A percentile compares a stretch with the other conserved stretches of the same genome.
phyloP scores from a whole-genome alignment of 2,329 filamentous ascomycete genomes.

The Exophiala sideris region DNA sequence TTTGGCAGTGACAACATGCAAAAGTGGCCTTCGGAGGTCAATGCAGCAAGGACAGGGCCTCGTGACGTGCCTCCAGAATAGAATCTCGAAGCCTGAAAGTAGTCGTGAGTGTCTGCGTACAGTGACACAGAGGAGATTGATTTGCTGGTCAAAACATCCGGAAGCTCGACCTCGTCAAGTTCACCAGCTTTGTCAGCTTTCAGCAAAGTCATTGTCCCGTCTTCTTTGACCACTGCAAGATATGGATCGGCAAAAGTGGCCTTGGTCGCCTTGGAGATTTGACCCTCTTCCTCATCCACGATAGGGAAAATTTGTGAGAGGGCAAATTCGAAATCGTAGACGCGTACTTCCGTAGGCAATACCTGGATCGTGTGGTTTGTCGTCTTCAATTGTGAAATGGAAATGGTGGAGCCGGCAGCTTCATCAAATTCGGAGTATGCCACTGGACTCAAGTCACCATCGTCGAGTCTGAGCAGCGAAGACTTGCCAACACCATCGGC shows the following conservation, averaged over 20 bases:
- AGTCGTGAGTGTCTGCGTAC: slow-evolving; percentile 64
- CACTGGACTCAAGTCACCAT: slow-evolving; percentile 69
- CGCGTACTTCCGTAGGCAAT: slow-evolving; percentile 78
- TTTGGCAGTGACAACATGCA: slow-evolving; percentile 76
- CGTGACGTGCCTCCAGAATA: slow-evolving; percentile 26
- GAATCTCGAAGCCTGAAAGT: slow-evolving; percentile 54
- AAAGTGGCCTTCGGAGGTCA: slow-evolving; percentile 64
- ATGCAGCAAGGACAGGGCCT: slow-evolving; percentile 63
- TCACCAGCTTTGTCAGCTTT: slow-evolving; percentile 79
- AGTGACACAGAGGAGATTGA: slow-evolving; percentile 83
- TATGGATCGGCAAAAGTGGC: slow-evolving; percentile 86
- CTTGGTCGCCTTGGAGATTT: slow-evolving; percentile 68
- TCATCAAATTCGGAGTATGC: slow-evolving; percentile 87
- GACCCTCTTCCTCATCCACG: slow-evolving; percentile 83
- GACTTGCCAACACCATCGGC: slow-evolving; percentile 70
- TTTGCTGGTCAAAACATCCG: slow-evolving; percentile 56
- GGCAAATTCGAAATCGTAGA: slow-evolving; percentile 85
- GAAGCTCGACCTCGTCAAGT: slow-evolving; percentile 73
- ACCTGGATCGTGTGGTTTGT: slow-evolving; percentile 83
- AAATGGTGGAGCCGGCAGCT: slow-evolving; percentile 79
- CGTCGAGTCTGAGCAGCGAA: slow-evolving; percentile 72
- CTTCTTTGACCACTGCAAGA: slow-evolving; percentile 76
- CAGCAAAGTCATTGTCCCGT: slow-evolving; percentile 74
- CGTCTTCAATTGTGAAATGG: slow-evolving; percentile 78
- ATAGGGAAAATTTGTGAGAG: slow-evolving; percentile 89